These are phyloP conservation scores for Lindgomyces ingoldianus DNA, from an alignment of 495 filamentous ascomycete genomes.

Conservation along the genomic window DNA sequence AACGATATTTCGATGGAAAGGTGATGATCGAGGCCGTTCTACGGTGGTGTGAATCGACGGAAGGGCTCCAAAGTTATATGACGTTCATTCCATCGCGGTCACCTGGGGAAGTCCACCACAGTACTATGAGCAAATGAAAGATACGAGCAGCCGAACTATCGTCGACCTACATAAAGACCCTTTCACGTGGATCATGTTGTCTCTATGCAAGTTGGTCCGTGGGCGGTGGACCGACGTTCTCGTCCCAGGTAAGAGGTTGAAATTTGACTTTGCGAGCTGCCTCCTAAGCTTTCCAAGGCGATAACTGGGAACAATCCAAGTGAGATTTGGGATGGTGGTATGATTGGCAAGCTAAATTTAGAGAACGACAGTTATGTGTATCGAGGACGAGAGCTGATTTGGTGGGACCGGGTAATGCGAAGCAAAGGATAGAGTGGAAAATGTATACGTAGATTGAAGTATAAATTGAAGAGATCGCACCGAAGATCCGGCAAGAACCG, in stretches of 20 bases:
- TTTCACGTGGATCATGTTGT: conserved; percentile 27
- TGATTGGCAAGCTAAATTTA: conserved; percentile 29
- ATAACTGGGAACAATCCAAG: conserved; percentile 1
- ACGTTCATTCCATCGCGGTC: conserved; percentile 24
- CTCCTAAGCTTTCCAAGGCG: conserved; percentile 6
- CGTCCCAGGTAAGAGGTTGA: conserved; percentile 27
- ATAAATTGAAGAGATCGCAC: conserved; percentile 34
- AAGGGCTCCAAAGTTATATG: conserved; percentile 26
- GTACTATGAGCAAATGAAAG: conserved; percentile 35
- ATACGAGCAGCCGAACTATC: conserved; percentile 24
- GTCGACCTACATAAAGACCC: not conserved
- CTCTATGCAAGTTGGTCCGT: conserved; percentile 17
- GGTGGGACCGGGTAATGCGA: conserved; percentile 9
- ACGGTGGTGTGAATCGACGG: conserved; percentile 7
- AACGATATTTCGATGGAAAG: not conserved
- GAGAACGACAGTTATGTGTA: conserved; percentile 1
- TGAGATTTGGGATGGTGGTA: conserved; percentile 13
- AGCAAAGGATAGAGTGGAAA: conserved; percentile 25
- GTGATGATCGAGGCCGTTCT: not conserved
- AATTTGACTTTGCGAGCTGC: conserved; percentile 1
- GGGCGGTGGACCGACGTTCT: not conserved
- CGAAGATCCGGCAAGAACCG: conserved; percentile 31
- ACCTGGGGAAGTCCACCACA: conserved; percentile 12
- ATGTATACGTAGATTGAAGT: conserved; percentile 31
- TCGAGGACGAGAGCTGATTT: conserved; percentile 14